Evolutionary conservation across 2,329 filamentous ascomycete genomes (phyloP).

Genomic region (Verticillium zaregamsianum): DNA sequence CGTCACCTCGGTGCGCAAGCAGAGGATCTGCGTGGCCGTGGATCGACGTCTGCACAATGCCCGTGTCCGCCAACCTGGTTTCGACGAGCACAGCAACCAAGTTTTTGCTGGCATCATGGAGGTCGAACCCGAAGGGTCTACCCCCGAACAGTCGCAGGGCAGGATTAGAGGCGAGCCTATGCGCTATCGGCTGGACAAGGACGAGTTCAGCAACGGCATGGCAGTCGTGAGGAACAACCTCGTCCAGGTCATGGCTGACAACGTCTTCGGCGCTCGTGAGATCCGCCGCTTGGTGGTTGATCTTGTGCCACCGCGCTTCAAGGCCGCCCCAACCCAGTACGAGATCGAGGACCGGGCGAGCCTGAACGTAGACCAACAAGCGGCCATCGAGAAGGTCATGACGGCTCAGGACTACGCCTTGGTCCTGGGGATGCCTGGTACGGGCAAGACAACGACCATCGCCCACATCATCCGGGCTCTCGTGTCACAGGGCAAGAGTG

Average conservation of each 20-base stretch:
- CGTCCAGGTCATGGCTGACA: constrained; percentile 84
- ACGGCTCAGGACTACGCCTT: constrained; percentile 91
- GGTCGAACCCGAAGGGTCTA: constrained; percentile 55
- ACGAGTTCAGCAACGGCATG: constrained; percentile 98
- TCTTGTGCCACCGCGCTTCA: constrained; percentile 69
- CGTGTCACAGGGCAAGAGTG: constrained; percentile 84
- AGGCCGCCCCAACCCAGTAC: constrained; percentile 58
- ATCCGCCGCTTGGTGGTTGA: constrained; percentile 80
- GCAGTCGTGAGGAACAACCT: constrained; percentile 91
- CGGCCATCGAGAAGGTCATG: constrained; percentile 92
- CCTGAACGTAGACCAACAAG: constrained; percentile 83
- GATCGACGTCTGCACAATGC: constrained; percentile 87
- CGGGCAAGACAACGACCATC: constrained; percentile 97
- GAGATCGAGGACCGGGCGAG: constrained; percentile 56
- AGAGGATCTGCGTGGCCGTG: constrained; percentile 80
- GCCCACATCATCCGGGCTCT: constrained; percentile 93
- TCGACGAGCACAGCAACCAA: constrained; percentile 74
- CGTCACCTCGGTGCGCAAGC: constrained; percentile 71
- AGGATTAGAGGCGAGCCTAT: constrained; percentile 52
- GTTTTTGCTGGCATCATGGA: constrained; percentile 91
- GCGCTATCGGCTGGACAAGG: constrained; percentile 87
- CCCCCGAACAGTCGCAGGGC: constrained; percentile 45
- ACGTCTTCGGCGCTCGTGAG: constrained; percentile 64
- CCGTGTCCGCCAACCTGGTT: constrained; percentile 69
- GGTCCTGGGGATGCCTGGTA: constrained; percentile 97